Conservation (phyloP, 2,329 filamentous ascomycete species). For the Sporothrix phasma region DNA sequence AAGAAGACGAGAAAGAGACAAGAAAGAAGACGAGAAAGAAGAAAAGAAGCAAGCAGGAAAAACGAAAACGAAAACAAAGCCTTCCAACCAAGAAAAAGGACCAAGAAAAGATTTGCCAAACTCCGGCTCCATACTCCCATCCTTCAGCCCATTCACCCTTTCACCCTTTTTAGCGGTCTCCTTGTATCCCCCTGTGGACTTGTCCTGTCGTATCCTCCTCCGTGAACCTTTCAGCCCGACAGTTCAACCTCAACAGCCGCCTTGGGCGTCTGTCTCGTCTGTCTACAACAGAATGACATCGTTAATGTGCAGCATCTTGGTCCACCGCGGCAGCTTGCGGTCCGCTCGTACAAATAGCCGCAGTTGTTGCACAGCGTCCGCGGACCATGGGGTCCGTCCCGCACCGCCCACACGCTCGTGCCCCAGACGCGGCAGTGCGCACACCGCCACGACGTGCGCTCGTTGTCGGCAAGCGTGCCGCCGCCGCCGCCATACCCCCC, state of each 20-base stretch:
- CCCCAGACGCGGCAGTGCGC: conserved; percentile 81
- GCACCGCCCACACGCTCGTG: conserved; percentile 84
- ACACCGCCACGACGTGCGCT: conserved; percentile 79
- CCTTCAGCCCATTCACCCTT: neutral
- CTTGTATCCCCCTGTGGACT: no score
- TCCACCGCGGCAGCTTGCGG: conserved; percentile 70
- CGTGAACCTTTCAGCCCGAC: no score
- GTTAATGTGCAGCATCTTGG: conserved; percentile 52
- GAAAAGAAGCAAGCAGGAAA: neutral
- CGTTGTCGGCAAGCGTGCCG: conserved; percentile 60
- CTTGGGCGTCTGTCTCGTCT: neutral
- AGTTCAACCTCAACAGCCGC: no score
- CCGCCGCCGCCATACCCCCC: conserved; percentile 58
- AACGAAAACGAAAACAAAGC: no score
- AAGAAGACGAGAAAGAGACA: no score
- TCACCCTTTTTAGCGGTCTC: neutral
- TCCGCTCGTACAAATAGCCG: conserved; percentile 83
- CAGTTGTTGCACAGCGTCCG: conserved; percentile 90
- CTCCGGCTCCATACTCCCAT: conserved; percentile 1
- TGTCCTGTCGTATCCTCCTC: no score
- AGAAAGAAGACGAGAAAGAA: neutral
- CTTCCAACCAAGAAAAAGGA: neutral
- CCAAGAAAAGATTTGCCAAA: neutral
- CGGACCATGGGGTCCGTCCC: conserved; percentile 77
- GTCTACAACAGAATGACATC: conserved; percentile 22